Conservation (phyloP, 306 rosid genomes). For the Carpinus viminea region DNA sequence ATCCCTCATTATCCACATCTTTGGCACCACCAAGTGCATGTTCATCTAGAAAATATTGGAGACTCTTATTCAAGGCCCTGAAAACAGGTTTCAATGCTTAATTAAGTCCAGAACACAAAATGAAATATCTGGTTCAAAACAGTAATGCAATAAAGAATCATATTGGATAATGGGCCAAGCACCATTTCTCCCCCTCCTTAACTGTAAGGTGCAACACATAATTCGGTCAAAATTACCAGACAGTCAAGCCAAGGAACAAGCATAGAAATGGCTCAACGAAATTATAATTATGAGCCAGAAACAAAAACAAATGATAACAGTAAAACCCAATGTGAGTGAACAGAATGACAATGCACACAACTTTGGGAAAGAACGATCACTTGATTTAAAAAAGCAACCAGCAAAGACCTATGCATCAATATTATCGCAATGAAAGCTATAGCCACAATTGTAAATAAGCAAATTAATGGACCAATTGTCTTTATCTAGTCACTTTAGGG, state of each 20-base stretch:
- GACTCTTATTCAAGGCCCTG: conserved; percentile 34
- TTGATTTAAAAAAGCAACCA: conserved; percentile 48
- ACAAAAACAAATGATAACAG: background rate
- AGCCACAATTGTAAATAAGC: conserved; percentile 30
- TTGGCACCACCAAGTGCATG: conserved; percentile 29
- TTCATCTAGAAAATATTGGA: conserved; percentile 35
- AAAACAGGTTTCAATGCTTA: conserved; percentile 39
- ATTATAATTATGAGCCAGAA: background rate
- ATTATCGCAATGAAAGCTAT: conserved; percentile 20
- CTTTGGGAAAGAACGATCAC: conserved; percentile 12
- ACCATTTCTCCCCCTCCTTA: conserved; percentile 28
- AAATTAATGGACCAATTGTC: conserved; percentile 35
- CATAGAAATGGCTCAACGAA: background rate
- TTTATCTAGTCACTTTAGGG: conserved; percentile 63
- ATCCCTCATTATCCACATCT: conserved; percentile 29
- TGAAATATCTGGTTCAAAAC: conserved; percentile 24
- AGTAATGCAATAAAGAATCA: conserved; percentile 24
- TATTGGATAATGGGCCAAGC: conserved; percentile 22
- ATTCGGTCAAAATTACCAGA: conserved; percentile 29
- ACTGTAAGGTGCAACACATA: conserved; percentile 40
- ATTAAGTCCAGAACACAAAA: conserved; percentile 43
- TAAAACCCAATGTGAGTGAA: background rate
- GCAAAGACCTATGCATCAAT: conserved; percentile 42
- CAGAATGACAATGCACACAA: background rate
- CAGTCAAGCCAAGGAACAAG: conserved; percentile 34